Percentiles rank a stretch among this genome's conserved stretches.
Evolutionary conservation across 1,284 basidiomycete species (phyloP).

Genomic region (Coniferiporia weirii): DNA sequence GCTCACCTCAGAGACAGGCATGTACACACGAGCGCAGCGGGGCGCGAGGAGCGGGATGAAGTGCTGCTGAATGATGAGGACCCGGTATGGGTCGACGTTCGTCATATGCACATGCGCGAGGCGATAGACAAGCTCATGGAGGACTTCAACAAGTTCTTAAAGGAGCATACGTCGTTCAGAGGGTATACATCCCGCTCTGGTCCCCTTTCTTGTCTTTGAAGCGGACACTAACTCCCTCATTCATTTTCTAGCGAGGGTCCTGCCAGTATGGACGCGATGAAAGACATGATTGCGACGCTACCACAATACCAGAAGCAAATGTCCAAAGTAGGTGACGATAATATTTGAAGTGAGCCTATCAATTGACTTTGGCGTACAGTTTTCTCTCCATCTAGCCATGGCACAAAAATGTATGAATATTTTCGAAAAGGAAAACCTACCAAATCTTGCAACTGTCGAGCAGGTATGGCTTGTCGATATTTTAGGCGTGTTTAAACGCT

Average conservation of each 20-base stretch:
- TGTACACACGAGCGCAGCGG: conserved; percentile 75
- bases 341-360: conserved; percentile 4
- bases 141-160: conserved; percentile 91
- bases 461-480: conserved; percentile 53
- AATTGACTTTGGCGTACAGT: conserved; percentile 42
- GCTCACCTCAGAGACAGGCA: conserved; percentile 59
- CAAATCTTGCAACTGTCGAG: conserved; percentile 87
- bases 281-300: conserved; percentile 95
- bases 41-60: conserved; percentile 76
- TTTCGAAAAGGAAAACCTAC: conserved; percentile 86
- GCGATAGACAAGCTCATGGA: conserved; percentile 94
- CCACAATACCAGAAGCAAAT: conserved; percentile 95
- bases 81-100: conserved; percentile 85
- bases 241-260: conserved; percentile 56
- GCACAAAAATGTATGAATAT: conserved; percentile 95
- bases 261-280: conserved; percentile 93
- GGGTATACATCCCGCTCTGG: conserved; percentile 42
- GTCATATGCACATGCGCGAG: conserved; percentile 98
- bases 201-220: not conserved
- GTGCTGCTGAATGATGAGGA: conserved; percentile 84
- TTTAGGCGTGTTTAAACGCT: not conserved
- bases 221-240: conserved; percentile 2
- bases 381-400: conserved; percentile 95
- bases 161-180: conserved; percentile 90
- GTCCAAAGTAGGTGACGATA: conserved; percentile 66